Evolutionary conservation across 805 yeast species (phyloP), one percentile per base, ranked within the genome.

Genomic region (Kodamaea nitidulidarum): DNA sequence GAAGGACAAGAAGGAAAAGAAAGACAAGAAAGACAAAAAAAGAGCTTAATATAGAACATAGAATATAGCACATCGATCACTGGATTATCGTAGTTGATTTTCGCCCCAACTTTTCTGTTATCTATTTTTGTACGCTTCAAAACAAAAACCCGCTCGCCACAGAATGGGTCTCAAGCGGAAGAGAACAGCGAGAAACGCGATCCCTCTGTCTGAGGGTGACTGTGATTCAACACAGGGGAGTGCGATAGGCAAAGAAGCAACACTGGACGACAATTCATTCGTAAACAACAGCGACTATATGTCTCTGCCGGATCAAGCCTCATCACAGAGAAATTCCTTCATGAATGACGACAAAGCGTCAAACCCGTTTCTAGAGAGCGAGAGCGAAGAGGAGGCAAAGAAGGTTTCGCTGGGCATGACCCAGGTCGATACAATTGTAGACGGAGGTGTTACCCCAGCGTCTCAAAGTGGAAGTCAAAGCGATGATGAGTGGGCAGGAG

Each of bases 261-360:
- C 29, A 21, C 48, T 46, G 12, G 58, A 50, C 20, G 60, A 56
- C 9, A 59, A 49, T 4, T 56, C 70, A 1, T 68, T 68, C 39
- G 52, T 68, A 30, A 68, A 68, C 42, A 68, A 68, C 41, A 66
- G 71, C 43, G 73, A 68, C 38, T 59, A 57, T 36, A 25, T 21
- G 16, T 17, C 36, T 3, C 32, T 25, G 28, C 15, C 31, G 5
- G 31, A 25, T 17, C 22, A 30, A 18, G 26, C 14, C 16, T 16
- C 14, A 10, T 11, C 22, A 14, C 35, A 11, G 35, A 22, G 36
- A 24, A 21, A 30, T 21, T 30, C 32, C 4, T 30, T 35, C 30
- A 17, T n/a, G 4, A 27, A 21, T 18, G 38, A 31, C 7, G 39
- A 36, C 17, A 40, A 36, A 7, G 27, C 39, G 15, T 29, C 31